Percentiles rank a stretch among this genome's conserved stretches.
Evolutionary conservation across 1,139 yeast species (phyloP).

Genomic region (Scheffersomyces lignicola): DNA sequence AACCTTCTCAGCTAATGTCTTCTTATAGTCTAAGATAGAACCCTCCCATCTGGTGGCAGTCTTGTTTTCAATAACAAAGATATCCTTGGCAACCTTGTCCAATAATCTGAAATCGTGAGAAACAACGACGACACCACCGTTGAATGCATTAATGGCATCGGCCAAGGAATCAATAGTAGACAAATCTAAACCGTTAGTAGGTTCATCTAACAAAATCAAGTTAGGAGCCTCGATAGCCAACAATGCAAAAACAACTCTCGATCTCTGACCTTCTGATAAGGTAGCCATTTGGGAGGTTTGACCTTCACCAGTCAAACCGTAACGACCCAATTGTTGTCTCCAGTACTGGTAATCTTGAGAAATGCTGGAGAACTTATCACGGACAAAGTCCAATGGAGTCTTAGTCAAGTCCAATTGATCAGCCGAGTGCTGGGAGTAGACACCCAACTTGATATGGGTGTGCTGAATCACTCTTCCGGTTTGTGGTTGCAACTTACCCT

Average conservation of each 20-base stretch:
- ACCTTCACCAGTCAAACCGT: constrained; percentile 98
- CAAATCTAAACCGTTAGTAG: constrained; percentile 98
- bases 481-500: constrained; percentile 88
- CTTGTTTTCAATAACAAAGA: constrained; percentile 91
- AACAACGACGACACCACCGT: constrained; percentile 98
- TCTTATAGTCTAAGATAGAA: constrained; percentile 85
- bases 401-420: constrained; percentile 96
- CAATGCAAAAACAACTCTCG: constrained; percentile 96
- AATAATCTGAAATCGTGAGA: constrained; percentile 98
- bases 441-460: constrained; percentile 97
- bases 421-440: constrained; percentile 97
- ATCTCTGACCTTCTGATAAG: constrained; percentile 97
- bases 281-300: constrained; percentile 99
- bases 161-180: constrained; percentile 98
- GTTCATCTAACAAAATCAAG: constrained; percentile 94
- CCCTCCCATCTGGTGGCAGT: constrained; percentile 98
- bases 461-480: constrained; percentile 95
- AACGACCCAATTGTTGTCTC: constrained; percentile 98
- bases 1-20: constrained; percentile 85
- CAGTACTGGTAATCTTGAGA: constrained; percentile 99
- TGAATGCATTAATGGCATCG: constrained; percentile 89
- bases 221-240: constrained; percentile 95
- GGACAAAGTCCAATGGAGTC: constrained; percentile 93
- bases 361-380: constrained; percentile 83
- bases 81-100: constrained; percentile 96